Evolutionary conservation across 2,329 filamentous ascomycete species (phyloP), one percentile per base, ranked within the genome.

Genomic region (Coccinonectria pachysandricola): DNA sequence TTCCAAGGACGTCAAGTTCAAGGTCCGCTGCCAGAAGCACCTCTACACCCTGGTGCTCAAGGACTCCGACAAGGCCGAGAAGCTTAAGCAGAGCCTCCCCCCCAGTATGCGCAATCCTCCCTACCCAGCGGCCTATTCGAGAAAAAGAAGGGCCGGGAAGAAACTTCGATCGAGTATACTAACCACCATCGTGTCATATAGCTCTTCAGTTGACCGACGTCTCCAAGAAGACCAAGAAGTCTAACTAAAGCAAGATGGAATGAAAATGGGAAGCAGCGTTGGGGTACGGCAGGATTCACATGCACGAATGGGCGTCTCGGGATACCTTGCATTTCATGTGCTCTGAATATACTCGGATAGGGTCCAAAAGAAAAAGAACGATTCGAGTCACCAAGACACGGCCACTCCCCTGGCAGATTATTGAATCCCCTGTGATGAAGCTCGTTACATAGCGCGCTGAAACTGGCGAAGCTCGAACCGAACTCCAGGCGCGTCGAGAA

Each of bases 51-150:
- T 98, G 53, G 83, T 93, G 61, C 79, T 98, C 56, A 95, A 94
- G 79, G 91, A 98, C 70, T 75, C 77, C 57, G 91, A 95, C 62
- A 96, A 96, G 84, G 92, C 88, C 65, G 91, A 96, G 73, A 98
- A 98, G 83, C 79, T 98, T 51, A 96, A 95, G 86, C 88, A 96
- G 77, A 86, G 78, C 62, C 75, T 98, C 45, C 92, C 91, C 56
- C 92, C 91, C 53, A 83, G 91, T 98, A 87, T 55, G 85, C 68
- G 35, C 23, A 22, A 27, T 28, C 22, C 17, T 19, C 17, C 13
- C 21, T 23, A 16, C 19, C 27, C 32, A 26, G 26, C 23, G 19
- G 28, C 15, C 19, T 21, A 8, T 16, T 16, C 21, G 22, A 26
- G 22, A 27, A 12, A 16, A n/a, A 19, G 6, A 1, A 14, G 15